Evolutionary conservation across 345 rosid genomes (phyloP), one percentile per base, ranked within the genome.

Genomic region (Gossypium raimondii): DNA sequence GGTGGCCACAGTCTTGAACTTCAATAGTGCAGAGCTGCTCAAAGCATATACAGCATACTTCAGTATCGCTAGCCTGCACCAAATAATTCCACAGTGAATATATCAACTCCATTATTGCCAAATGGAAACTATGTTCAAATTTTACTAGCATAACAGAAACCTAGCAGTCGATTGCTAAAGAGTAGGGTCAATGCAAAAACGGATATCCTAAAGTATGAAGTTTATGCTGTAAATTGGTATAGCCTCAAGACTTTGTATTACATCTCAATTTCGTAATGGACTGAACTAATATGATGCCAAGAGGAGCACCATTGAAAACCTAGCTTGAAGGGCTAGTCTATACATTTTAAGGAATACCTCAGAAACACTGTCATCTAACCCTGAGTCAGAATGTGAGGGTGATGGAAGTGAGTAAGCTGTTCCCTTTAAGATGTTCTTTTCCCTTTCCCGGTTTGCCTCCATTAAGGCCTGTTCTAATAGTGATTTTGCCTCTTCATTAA

Each of bases 1-100:
- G 99, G 80, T 96, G 99, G 57, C 99, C 93, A n/a, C 99, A 96
- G 78, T 80, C 85, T 75, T 90, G 87, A 5, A 96, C 98, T 88
- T 93, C 98, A 56, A 96, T 96, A 3, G 97, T 93, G 75, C 99
- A 96, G 9, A 84, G 87, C 71, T 93, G 98, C 84, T 96, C 99
- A 73, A 96, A 96, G 85, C 99, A 96, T 81, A 96, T 96, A 81
- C 94, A 91, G 81, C 99, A 96, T 47, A 93, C 69, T 71, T 96
- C 98, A 0, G 86, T 71, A 73, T 96, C 97, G 41, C 92, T 90
- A 59, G 73, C 86, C 99, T 96, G 89, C 81, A 84, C 61, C 24
- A 62, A 38, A 79, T 2, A 50, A 76, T 67, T 59, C n/a, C 57
- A 29, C 11, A 56, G 24, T 47, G 38, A 50, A 64, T 9, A 22